phyloP scores from a whole-genome alignment of 768 basidiomycete genomes.

The Chalciporus piperatus region DNA sequence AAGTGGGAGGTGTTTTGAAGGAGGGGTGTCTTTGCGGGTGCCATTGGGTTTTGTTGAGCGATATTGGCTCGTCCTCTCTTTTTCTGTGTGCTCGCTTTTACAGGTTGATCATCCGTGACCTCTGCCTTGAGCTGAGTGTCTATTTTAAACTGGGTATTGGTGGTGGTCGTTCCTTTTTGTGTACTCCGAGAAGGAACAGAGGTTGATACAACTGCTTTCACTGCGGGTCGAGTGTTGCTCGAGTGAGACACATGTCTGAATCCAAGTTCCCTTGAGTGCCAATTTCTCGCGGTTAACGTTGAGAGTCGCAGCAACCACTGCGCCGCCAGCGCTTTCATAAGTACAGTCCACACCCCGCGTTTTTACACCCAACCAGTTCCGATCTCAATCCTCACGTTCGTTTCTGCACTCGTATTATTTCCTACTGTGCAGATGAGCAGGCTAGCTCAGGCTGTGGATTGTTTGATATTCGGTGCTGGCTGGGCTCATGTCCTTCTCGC shows the following conservation, averaged over 20 bases:
- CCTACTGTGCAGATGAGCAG: conserved; percentile 9
- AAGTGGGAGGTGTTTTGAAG: background rate
- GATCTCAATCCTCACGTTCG: background rate
- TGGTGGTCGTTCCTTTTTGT: conserved; percentile 54
- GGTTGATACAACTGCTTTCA: conserved; percentile 56
- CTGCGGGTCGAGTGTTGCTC: conserved; percentile 12
- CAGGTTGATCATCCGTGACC: conserved; percentile 37
- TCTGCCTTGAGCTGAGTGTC: conserved; percentile 38
- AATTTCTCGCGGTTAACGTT: too few species aligned
- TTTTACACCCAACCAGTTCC: background rate
- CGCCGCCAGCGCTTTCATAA: too few species aligned
- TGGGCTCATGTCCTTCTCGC: conserved; percentile 73
- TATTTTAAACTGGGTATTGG: conserved; percentile 40
- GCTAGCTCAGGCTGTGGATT: conserved; percentile 40
- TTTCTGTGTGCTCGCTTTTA: conserved; percentile 36
- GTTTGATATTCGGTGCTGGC: conserved; percentile 45
- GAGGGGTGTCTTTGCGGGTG: conserved; percentile 8
- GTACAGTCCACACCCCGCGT: too few species aligned
- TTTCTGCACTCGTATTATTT: background rate
- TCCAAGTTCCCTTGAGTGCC: background rate
- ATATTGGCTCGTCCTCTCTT: conserved; percentile 49
- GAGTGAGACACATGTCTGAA: background rate
- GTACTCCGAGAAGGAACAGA: conserved; percentile 52
- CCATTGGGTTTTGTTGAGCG: conserved; percentile 34
- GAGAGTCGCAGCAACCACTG: too few species aligned